Conservation (phyloP, 192 early-diverging fungal species). For the Mortierella hygrophila region DNA sequence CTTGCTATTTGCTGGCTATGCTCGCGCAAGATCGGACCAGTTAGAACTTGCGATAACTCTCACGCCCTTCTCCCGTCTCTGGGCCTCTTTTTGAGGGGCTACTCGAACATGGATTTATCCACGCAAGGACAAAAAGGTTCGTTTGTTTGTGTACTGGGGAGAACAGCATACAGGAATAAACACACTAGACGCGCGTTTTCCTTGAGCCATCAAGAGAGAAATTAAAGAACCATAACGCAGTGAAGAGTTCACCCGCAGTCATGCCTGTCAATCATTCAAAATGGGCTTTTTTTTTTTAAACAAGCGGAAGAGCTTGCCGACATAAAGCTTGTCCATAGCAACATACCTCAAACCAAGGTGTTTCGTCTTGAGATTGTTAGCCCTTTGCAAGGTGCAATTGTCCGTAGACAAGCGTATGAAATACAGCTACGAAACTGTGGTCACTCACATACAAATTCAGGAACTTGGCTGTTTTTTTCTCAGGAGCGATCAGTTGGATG, state of each 20-base stretch:
- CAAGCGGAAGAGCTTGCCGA: background rate
- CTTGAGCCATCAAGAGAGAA: background rate
- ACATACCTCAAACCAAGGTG: too few species aligned
- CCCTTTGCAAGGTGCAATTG: background rate
- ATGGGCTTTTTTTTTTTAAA: background rate
- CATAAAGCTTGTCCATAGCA: too few species aligned
- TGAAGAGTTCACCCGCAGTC: background rate
- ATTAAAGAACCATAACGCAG: too few species aligned
- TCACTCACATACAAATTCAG: background rate
- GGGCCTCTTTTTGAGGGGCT: background rate
- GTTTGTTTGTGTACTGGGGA: too few species aligned
- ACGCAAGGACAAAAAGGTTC: background rate
- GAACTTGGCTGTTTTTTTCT: too few species aligned
- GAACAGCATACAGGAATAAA: too few species aligned
- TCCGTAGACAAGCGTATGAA: background rate
- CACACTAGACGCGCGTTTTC: too few species aligned
- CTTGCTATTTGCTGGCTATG: background rate
- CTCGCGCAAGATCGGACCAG: background rate
- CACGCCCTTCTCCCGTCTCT: background rate
- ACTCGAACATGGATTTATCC: background rate
- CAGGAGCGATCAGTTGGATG: too few species aligned
- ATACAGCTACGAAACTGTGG: too few species aligned
- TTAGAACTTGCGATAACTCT: background rate
- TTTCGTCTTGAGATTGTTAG: too few species aligned
- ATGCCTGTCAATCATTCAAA: background rate